phyloP scores from a whole-genome alignment of 2,329 filamentous ascomycete species.

The Penicillium sp. region DNA sequence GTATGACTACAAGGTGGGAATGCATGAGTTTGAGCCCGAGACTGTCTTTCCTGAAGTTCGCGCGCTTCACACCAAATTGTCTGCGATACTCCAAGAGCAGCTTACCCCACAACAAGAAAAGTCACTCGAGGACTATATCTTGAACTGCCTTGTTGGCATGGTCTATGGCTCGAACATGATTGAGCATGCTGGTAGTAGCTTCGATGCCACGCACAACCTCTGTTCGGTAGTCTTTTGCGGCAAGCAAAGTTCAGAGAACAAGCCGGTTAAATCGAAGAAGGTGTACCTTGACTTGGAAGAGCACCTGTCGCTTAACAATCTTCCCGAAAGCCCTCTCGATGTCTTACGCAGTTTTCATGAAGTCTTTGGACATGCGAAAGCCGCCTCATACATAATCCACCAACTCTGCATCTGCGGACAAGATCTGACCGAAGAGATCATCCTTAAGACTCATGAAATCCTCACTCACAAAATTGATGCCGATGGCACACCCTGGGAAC shows the following conservation, averaged over 20 bases:
- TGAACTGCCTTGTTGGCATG: constrained; percentile 3
- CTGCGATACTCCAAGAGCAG: not conserved
- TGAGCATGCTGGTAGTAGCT: not conserved
- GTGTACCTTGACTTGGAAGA: not conserved
- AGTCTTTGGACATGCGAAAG: constrained; percentile 3
- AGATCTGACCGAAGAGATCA: constrained; percentile 3
- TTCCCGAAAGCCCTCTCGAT: not conserved
- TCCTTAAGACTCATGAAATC: constrained; percentile 5
- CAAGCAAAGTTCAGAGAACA: not conserved
- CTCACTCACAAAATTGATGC: constrained; percentile 1
- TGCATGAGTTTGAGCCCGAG: constrained; percentile 1
- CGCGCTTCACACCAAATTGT: not conserved
- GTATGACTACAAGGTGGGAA: constrained; percentile 1
- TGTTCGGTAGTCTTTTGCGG: constrained; percentile 9
- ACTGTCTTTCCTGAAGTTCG: not conserved
- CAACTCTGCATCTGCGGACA: not conserved
- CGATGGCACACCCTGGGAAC: not conserved
- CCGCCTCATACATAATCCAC: not conserved
- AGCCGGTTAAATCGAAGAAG: not conserved
- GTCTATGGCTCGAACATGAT: constrained; percentile 14
- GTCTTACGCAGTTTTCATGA: constrained; percentile 2
- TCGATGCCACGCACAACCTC: constrained; percentile 1
- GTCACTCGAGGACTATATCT: constrained; percentile 1
- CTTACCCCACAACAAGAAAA: not conserved
- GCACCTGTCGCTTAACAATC: not conserved